Base-by-base conservation (phyloP, 2,329 filamentous ascomycete genomes). In the Hypoxylon sp. region DNA sequence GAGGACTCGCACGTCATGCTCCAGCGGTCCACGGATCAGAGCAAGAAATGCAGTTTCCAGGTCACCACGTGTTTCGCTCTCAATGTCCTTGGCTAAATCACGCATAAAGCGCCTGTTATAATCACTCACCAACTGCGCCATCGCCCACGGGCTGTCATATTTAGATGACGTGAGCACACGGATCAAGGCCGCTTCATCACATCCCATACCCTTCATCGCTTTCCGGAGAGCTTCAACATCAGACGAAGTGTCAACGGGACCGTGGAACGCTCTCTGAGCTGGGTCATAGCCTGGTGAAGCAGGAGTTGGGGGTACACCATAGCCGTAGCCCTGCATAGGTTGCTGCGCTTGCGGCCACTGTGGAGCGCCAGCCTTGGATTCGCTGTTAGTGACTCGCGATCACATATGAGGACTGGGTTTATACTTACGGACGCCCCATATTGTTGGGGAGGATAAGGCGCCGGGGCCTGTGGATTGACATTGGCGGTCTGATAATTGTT, bases 171-270 rank as follows among this genome's bases (percentile, higher is more conserved):
- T 70, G 8, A 81, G 69, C 6, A 79, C 66, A 2, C 70, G 70
- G 37, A 80, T 77, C 8, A 81, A 60, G 0, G 77, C 71, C 1
- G 69, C 60, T 57, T 81, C 76, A 20, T 80, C 76, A 37, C 79
- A 80, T 1, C 78, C 79, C 70, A 78, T 77, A 6, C 77, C 78
- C 64, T 79, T 78, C 79, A 81, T 80, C 1, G 79, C 78, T 22
- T 79, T 77, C 50, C 77, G 73, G 1, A 81, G 57, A 1, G 66
- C 49, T 64, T 80, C 77, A 0, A 73, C 73, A 5, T 80, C 79
- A 14, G 70, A 31, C 1, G 68, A 17, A 3, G 78, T 80, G 33
- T 81, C 74, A 10, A 79, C 72, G n/a, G 68, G 75, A 11, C 20
- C 31, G n/a, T 58, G 22, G 40, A 49, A 70, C 6, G 54, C 65